phyloP scores from a whole-genome alignment of 371 early-diverging fungal species.

The Phascolomyces articulosus region DNA sequence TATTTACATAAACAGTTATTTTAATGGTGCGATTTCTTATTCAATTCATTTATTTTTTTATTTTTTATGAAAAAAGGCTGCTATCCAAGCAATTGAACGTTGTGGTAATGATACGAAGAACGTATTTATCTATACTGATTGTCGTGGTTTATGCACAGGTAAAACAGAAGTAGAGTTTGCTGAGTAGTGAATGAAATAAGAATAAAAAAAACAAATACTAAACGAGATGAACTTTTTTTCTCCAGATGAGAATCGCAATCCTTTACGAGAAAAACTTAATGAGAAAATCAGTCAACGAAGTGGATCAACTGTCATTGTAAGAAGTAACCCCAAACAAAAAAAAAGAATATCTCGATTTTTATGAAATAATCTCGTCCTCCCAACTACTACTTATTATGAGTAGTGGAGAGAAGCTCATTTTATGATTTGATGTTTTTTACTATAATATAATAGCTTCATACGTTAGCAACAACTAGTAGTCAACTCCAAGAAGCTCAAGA shows the following conservation, averaged over 20 bases:
- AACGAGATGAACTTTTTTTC: not conserved
- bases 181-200: not conserved
- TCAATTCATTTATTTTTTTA: not conserved
- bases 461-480: not conserved
- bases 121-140: slow-evolving; percentile 10
- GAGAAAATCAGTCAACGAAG: not conserved
- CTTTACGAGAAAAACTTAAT: slow-evolving; percentile 6
- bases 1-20: not conserved
- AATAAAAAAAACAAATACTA: not conserved
- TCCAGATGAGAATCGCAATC: slow-evolving; percentile 1
- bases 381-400: too few relatives aligned
- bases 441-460: not conserved
- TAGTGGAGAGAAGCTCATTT: too few relatives aligned
- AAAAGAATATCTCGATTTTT: too few relatives aligned
- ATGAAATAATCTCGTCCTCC: too few relatives aligned
- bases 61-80: not conserved
- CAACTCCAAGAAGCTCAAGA: slow-evolving; percentile 6
- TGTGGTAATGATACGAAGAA: not conserved
- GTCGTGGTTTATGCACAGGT: slow-evolving; percentile 4
- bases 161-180: not conserved
- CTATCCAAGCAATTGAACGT: slow-evolving; percentile 7
- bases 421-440: not conserved
- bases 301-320: slow-evolving; percentile 8
- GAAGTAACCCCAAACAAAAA: not conserved
- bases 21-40: too few relatives aligned